Evolutionary conservation across 768 basidiomycete species (phyloP).

Genomic region (Brasilioporus rufonigricans): DNA sequence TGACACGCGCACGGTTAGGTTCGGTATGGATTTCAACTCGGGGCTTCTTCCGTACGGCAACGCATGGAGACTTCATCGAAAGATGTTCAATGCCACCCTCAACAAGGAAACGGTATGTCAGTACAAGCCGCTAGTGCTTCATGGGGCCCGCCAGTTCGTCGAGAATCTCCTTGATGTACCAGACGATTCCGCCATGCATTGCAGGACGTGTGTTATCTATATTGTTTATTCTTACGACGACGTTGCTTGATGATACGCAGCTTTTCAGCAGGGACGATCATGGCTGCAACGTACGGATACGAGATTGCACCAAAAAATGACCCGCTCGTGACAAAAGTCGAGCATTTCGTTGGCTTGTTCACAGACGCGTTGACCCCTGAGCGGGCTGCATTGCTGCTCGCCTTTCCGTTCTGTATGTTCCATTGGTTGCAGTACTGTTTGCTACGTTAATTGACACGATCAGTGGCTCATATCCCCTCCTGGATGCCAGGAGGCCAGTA

Average conservation of each 20-base stretch:
- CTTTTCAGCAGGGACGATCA: constrained; percentile 21
- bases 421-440: background rate
- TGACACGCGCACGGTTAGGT: constrained; percentile 11
- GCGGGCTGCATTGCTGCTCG: constrained; percentile 17
- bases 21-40: constrained; percentile 32
- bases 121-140: constrained; percentile 17
- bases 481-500: constrained; percentile 35
- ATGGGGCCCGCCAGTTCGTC: constrained; percentile 22
- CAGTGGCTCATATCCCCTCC: constrained; percentile 29
- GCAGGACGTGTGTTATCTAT: constrained; percentile 22
- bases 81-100: constrained; percentile 19
- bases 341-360: constrained; percentile 13
- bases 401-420: constrained; percentile 28
- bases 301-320: constrained; percentile 24
- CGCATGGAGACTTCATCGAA: constrained; percentile 32
- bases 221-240: background rate
- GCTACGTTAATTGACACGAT: background rate
- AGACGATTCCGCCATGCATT: constrained; percentile 16
- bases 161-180: constrained; percentile 21
- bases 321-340: constrained; percentile 24
- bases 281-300: constrained; percentile 27
- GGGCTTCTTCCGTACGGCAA: constrained; percentile 30
- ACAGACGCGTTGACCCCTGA: constrained; percentile 16
- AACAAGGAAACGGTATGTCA: constrained; percentile 10
- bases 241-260: constrained; percentile 8